These are phyloP conservation scores for Solanum pinnatisectum DNA, from an alignment of 257 asterid species.

Conservation along the genomic window DNA sequence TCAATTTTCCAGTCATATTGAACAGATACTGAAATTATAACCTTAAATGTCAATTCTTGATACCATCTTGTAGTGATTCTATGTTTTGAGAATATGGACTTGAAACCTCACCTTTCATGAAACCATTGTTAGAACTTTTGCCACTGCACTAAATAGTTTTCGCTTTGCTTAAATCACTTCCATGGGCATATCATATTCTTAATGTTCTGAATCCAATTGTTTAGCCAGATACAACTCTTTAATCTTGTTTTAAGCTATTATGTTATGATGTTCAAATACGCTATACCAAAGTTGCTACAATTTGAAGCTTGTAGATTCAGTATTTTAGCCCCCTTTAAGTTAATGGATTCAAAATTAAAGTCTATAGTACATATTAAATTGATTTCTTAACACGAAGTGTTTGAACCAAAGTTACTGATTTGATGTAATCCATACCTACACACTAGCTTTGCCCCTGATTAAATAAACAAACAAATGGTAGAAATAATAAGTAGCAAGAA, in stretches of 20 bases:
- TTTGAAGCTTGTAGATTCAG: background rate
- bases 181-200: background rate
- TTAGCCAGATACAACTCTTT: background rate
- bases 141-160: background rate
- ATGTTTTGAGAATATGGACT: constrained; percentile 37
- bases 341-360: background rate
- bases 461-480: background rate
- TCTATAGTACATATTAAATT: background rate
- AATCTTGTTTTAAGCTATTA: background rate
- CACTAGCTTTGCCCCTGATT: background rate
- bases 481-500: background rate
- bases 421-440: background rate
- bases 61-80: constrained; percentile 25
- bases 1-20: background rate
- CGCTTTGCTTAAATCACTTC: background rate
- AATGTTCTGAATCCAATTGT: background rate
- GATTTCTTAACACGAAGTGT: background rate
- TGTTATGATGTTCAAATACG: background rate
- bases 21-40: background rate
- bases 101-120: constrained; percentile 1
- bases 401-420: background rate
- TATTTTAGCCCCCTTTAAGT: background rate
- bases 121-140: background rate
- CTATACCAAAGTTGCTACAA: background rate
- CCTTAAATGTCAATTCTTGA: background rate